Evolutionary conservation across 306 rosid genomes (phyloP).

Genomic region (Alnus rubra): DNA sequence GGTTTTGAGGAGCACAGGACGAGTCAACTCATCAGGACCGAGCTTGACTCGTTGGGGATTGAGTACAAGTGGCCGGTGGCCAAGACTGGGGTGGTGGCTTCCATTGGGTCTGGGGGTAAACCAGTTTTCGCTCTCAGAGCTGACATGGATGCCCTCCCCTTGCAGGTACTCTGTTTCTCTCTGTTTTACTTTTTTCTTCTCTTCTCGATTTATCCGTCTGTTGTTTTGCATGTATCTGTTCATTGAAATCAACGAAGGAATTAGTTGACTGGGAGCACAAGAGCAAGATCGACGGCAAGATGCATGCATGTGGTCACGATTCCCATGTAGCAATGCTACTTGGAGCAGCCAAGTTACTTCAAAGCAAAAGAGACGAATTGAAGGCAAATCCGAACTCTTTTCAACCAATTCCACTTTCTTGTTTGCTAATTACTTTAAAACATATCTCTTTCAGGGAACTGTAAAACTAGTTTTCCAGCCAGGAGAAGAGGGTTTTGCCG

Average conservation of each 20-base stretch:
- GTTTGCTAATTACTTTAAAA: background rate
- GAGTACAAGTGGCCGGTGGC: slow-evolving; percentile 45
- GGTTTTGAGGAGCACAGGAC: slow-evolving; percentile 44
- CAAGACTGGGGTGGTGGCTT: slow-evolving; percentile 42
- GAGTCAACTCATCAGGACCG: slow-evolving; percentile 42
- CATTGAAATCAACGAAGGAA: slow-evolving; percentile 29
- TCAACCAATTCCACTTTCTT: background rate
- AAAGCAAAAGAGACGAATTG: slow-evolving; percentile 23
- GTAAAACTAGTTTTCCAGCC: slow-evolving; percentile 52
- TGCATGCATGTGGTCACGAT: slow-evolving; percentile 60
- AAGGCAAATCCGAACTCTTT: slow-evolving; percentile 11
- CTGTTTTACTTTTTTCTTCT: background rate
- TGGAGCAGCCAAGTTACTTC: slow-evolving; percentile 60
- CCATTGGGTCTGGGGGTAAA: slow-evolving; percentile 31
- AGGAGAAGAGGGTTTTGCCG: slow-evolving; percentile 43
- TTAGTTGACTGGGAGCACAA: slow-evolving; percentile 52
- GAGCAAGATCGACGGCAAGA: slow-evolving; percentile 53
- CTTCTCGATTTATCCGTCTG: background rate
- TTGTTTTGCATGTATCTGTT: background rate
- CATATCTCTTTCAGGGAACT: slow-evolving; percentile 34
- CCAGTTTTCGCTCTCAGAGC: slow-evolving; percentile 49
- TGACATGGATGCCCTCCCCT: slow-evolving; percentile 52
- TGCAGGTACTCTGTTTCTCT: slow-evolving; percentile 21
- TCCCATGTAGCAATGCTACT: slow-evolving; percentile 58
- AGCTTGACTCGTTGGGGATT: slow-evolving; percentile 45